A percentile compares a stretch with the other conserved stretches of the same genome.
Evolutionary conservation across 139 green algal genomes (phyloP).

Genomic region (Auxenochlorella pyrenoidosa): DNA sequence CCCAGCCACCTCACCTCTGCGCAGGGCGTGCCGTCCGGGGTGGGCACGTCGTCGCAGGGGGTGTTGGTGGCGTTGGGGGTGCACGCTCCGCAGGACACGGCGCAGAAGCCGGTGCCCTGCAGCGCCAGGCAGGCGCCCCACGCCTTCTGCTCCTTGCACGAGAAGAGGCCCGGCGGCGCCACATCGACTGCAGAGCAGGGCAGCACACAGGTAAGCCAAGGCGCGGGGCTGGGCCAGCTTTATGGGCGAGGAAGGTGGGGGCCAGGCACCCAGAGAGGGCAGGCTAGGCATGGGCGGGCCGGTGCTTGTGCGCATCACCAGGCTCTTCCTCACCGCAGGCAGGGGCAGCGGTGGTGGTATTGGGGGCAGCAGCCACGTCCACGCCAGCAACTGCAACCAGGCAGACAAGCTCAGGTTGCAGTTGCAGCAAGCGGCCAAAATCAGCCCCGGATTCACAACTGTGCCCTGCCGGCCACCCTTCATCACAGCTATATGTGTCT

Average conservation of each 20-base stretch:
- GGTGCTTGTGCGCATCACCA: too few relatives aligned
- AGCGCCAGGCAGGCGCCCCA: constrained; percentile 29
- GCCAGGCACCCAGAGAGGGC: background rate
- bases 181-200: constrained; percentile 18
- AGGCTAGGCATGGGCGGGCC: background rate
- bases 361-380: background rate
- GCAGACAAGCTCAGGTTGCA: background rate
- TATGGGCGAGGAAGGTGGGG: background rate
- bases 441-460: too few relatives aligned
- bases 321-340: background rate
- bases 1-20: background rate
- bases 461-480: too few relatives aligned
- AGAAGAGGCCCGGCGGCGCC: constrained; percentile 26
- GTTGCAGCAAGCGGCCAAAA: too few relatives aligned
- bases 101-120: constrained; percentile 21
- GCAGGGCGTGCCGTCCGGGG: constrained; percentile 19
- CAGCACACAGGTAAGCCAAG: background rate
- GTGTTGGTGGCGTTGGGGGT: background rate
- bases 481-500: too few relatives aligned
- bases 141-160: constrained; percentile 36
- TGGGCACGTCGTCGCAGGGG: constrained; percentile 22
- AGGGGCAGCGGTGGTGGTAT: background rate
- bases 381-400: background rate
- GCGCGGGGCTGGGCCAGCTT: too few relatives aligned
- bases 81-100: constrained; percentile 4